Conservation (phyloP, 768 basidiomycete genomes). For the Lactarius sp. region DNA sequence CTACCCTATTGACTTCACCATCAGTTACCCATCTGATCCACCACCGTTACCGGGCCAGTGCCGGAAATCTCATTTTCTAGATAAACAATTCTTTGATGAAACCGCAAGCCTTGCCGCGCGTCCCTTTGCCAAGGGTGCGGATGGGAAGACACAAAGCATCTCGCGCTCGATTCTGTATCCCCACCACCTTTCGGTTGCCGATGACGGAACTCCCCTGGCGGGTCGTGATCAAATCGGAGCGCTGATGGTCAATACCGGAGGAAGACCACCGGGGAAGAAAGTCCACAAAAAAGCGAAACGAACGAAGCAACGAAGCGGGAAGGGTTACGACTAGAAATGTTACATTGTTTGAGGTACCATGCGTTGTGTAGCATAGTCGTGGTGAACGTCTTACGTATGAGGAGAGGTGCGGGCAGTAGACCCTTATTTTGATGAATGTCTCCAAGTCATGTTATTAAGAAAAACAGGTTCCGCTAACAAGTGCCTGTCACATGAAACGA, state of each 20-base stretch:
- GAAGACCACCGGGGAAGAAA: constrained; percentile 77
- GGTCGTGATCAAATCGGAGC: constrained; percentile 41
- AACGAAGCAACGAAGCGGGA: constrained; percentile 87
- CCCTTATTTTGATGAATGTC: too few relatives aligned
- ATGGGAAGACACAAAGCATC: constrained; percentile 53
- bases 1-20: constrained; percentile 31
- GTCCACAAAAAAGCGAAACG: constrained; percentile 79
- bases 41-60: constrained; percentile 28
- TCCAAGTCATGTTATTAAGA: too few relatives aligned
- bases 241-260: constrained; percentile 38
- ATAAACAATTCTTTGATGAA: constrained; percentile 76
- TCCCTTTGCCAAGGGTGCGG: constrained; percentile 60
- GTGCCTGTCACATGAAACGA: not conserved
- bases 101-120: constrained; percentile 47
- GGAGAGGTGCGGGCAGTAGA: too few relatives aligned
- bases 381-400: not conserved
- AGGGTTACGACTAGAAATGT: constrained; percentile 68
- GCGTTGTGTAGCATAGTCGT: not conserved
- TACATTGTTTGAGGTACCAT: not conserved
- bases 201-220: constrained; percentile 69
- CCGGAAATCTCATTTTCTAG: constrained; percentile 64
- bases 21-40: constrained; percentile 15
- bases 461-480: too few relatives aligned
- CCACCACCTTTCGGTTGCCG: constrained; percentile 74
- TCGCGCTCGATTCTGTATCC: constrained; percentile 66